Conservation (phyloP, 257 asterid genomes). For the Osmanthus fragrans region DNA sequence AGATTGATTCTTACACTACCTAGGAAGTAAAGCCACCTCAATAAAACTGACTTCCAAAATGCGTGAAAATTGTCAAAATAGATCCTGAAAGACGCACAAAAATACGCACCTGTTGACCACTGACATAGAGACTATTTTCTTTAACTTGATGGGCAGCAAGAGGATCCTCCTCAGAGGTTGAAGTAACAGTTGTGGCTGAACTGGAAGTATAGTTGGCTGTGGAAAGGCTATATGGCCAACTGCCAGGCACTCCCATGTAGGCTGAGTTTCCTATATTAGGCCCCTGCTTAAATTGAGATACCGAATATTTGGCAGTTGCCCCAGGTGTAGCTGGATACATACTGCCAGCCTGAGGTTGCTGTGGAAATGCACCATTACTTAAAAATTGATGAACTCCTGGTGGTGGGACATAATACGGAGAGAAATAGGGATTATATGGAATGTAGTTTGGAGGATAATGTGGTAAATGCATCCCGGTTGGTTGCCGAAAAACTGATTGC, state of each 20-base stretch:
- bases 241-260: conserved; percentile 70
- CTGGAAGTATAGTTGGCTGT: conserved; percentile 57
- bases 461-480: conserved; percentile 77
- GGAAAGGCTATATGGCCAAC: conserved; percentile 74
- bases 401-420: conserved; percentile 74
- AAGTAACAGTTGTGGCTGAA: conserved; percentile 59
- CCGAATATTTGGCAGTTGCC: conserved; percentile 70
- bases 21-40: not conserved
- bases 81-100: not conserved
- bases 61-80: not conserved
- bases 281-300: conserved; percentile 80
- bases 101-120: conserved; percentile 73
- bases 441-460: conserved; percentile 78
- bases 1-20: not conserved
- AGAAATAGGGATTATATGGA: conserved; percentile 77
- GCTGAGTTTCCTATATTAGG: conserved; percentile 61
- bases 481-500: conserved; percentile 70
- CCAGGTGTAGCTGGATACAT: conserved; percentile 73
- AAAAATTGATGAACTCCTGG: conserved; percentile 76
- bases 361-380: conserved; percentile 74
- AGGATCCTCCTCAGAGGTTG: conserved; percentile 67
- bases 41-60: not conserved
- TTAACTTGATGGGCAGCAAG: conserved; percentile 58
- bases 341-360: conserved; percentile 79
- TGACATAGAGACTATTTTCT: conserved; percentile 60